Evolutionary conservation across 2,329 filamentous ascomycete species (phyloP).

Genomic region (Hymenoscyphus fraxineus): DNA sequence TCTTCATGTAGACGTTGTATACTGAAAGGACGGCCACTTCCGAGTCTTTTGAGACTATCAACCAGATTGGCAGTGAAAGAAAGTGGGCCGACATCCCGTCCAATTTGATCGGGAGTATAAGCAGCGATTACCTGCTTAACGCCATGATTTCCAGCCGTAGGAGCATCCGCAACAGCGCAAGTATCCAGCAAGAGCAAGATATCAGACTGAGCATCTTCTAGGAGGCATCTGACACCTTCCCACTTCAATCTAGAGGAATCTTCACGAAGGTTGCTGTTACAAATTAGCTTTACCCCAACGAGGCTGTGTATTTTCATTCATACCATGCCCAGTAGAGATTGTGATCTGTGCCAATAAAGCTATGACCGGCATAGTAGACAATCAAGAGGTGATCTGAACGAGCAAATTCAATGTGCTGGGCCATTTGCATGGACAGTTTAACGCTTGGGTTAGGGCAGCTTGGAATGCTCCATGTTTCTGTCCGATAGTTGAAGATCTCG

Average conservation of each 20-base stretch:
- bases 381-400: slow-evolving; percentile 58
- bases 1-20: slow-evolving; percentile 56
- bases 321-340: slow-evolving; percentile 66
- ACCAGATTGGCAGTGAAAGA: slow-evolving; percentile 57
- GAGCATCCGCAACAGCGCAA: slow-evolving; percentile 52
- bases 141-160: slow-evolving; percentile 49
- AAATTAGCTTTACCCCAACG: slow-evolving; percentile 36
- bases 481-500: slow-evolving; percentile 58
- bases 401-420: slow-evolving; percentile 56
- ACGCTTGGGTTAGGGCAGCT: slow-evolving; percentile 55
- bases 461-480: slow-evolving; percentile 59
- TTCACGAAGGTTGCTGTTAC: slow-evolving; percentile 50
- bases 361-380: slow-evolving; percentile 61
- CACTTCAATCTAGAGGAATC: slow-evolving; percentile 61
- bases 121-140: slow-evolving; percentile 61
- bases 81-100: slow-evolving; percentile 43
- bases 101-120: slow-evolving; percentile 49
- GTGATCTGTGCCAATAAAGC: slow-evolving; percentile 54
- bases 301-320: slow-evolving; percentile 36
- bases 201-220: slow-evolving; percentile 61
- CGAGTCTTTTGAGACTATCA: slow-evolving; percentile 53
- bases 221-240: slow-evolving; percentile 58
- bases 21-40: slow-evolving; percentile 52
- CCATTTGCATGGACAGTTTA: slow-evolving; percentile 59
- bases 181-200: slow-evolving; percentile 60